These are phyloP conservation scores for Omphalotus guepiniiformis DNA, from an alignment of 768 basidiomycete species.

Conservation along the genomic window DNA sequence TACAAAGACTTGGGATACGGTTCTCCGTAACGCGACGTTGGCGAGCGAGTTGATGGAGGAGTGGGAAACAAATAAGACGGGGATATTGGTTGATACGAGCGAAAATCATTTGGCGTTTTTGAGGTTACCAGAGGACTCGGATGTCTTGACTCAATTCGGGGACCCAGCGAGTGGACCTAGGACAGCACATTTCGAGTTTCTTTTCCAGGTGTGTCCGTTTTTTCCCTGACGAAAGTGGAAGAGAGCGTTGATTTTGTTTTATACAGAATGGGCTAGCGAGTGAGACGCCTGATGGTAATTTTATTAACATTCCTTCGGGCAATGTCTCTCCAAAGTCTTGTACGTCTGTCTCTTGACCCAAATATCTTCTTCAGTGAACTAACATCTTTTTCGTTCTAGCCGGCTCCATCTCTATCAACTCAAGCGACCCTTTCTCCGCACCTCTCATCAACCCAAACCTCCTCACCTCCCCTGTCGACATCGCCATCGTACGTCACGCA, in stretches of 20 bases:
- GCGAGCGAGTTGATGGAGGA: constrained; percentile 18
- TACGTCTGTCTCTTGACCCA: constrained; percentile 13
- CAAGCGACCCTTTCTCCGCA: constrained; percentile 34
- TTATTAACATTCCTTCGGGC: neutral
- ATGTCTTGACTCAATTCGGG: constrained; percentile 16
- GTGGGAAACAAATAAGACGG: constrained; percentile 27
- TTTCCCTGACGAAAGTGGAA: neutral
- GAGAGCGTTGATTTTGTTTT: neutral
- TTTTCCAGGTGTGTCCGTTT: constrained; percentile 21
- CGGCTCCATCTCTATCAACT: constrained; percentile 25
- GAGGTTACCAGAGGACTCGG: constrained; percentile 19
- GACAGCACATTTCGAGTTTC: constrained; percentile 32
- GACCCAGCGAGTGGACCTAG: constrained; percentile 30
- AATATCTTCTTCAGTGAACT: no score
- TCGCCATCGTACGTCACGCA: constrained; percentile 17
- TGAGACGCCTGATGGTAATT: neutral
- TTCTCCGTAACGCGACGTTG: constrained; percentile 19
- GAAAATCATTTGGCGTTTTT: constrained; percentile 22
- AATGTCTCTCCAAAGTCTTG: constrained; percentile 25
- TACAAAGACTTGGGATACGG: constrained; percentile 23
- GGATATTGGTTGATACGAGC: constrained; percentile 20
- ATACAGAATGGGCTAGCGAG: constrained; percentile 7
- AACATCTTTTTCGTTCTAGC: neutral
- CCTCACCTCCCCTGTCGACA: constrained; percentile 21
- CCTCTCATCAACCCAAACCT: constrained; percentile 45